These are phyloP conservation scores for Chenopodium album DNA, from an alignment of 148 eudicot genomes.

Conservation along the genomic window DNA sequence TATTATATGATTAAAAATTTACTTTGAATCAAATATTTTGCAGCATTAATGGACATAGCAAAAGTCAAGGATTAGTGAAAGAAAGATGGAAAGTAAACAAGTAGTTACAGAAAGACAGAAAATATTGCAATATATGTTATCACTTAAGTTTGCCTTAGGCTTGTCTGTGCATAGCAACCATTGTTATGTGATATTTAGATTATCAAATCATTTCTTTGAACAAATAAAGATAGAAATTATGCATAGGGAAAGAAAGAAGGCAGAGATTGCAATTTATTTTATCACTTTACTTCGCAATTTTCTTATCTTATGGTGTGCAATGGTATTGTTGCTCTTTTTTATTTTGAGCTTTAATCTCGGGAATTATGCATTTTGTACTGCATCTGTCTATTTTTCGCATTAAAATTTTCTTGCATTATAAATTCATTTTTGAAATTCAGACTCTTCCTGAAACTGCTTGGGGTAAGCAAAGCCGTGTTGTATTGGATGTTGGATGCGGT, in stretches of 20 bases:
- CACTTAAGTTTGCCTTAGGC: neutral
- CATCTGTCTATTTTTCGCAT: neutral
- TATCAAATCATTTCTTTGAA: too few species aligned
- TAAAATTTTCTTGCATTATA: neutral
- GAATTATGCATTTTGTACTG: neutral
- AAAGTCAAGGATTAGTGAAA: neutral
- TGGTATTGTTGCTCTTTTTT: neutral
- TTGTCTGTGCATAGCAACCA: too few species aligned
- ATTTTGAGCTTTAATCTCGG: neutral
- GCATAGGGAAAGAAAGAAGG: too few species aligned
- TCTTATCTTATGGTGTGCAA: neutral
- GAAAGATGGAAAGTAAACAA: neutral
- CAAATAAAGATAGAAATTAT: too few species aligned
- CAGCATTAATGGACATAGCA: neutral
- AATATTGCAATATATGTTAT: neutral
- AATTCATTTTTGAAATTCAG: conserved; percentile 26
- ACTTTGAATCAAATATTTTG: neutral
- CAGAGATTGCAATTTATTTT: neutral
- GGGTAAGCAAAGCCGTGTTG: conserved; percentile 59
- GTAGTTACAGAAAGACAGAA: neutral
- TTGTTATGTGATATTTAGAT: too few species aligned
- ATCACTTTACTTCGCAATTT: neutral
- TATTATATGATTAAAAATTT: neutral
- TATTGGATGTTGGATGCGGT: conserved; percentile 77
- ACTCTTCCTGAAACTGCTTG: conserved; percentile 52